phyloP scores from a whole-genome alignment of 257 asterid species.

The Jasminum sambac region DNA sequence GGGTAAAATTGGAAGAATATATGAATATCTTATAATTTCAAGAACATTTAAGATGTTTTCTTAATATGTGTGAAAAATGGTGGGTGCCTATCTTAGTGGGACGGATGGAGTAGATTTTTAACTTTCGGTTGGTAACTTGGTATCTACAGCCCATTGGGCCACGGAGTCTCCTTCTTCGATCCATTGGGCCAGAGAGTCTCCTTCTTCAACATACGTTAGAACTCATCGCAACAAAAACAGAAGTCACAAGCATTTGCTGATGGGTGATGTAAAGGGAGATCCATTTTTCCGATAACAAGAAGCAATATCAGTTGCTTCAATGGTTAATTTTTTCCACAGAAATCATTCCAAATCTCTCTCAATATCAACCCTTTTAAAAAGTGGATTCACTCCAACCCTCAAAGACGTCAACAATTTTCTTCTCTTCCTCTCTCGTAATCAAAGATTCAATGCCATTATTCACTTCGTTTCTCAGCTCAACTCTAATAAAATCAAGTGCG shows the following conservation, averaged over 20 bases:
- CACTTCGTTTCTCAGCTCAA: constrained; percentile 52
- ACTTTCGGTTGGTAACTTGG: not conserved
- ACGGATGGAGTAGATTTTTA: no score
- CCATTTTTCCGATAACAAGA: not conserved
- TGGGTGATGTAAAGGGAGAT: not conserved
- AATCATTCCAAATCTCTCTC: not conserved
- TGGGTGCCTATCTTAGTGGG: no score
- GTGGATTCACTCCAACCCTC: constrained; percentile 60
- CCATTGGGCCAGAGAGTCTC: no score
- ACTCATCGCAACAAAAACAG: no score
- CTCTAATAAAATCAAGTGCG: constrained; percentile 39
- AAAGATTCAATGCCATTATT: constrained; percentile 46
- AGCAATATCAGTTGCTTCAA: not conserved
- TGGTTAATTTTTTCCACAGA: constrained; percentile 2
- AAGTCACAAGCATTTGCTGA: no score
- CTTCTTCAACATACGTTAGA: no score
- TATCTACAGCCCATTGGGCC: constrained; percentile 1
- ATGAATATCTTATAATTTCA: no score
- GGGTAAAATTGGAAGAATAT: no score
- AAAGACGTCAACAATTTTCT: constrained; percentile 58
- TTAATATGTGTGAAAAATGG: no score
- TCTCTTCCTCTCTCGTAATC: constrained; percentile 41
- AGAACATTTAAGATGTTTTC: no score
- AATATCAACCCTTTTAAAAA: constrained; percentile 51
- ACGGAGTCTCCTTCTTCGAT: no score